These are phyloP conservation scores for Psilocybe sp. DNA, from an alignment of 768 basidiomycete species.

Conservation along the genomic window DNA sequence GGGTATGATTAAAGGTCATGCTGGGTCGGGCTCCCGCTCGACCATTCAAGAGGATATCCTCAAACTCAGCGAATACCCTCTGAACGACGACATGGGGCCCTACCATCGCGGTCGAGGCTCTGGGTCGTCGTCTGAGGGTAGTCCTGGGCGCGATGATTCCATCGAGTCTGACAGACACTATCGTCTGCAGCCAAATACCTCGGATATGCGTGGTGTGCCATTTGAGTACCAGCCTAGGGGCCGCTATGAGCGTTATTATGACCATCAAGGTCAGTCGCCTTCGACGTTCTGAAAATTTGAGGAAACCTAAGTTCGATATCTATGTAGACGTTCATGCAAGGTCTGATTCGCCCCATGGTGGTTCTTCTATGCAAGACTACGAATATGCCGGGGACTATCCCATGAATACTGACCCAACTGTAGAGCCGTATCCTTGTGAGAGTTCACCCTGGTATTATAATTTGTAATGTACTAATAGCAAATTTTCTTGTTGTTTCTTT, in stretches of 20 bases:
- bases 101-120: constrained; percentile 27
- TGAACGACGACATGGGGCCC: constrained; percentile 23
- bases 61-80: constrained; percentile 38
- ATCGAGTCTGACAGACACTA: constrained; percentile 20
- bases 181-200: constrained; percentile 16
- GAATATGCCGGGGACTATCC: too few relatives aligned
- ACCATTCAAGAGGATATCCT: constrained; percentile 56
- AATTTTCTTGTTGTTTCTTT: constrained; percentile 20
- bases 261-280: too few relatives aligned
- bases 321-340: too few relatives aligned
- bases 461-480: constrained; percentile 16
- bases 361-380: too few relatives aligned
- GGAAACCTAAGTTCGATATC: too few relatives aligned
- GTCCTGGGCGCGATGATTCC: constrained; percentile 25
- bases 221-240: too few relatives aligned
- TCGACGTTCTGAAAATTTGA: too few relatives aligned
- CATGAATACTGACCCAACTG: too few relatives aligned
- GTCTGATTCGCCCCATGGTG: too few relatives aligned
- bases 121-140: constrained; percentile 28
- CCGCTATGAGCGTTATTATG: too few relatives aligned
- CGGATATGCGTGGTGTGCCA: constrained; percentile 2
- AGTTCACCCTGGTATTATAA: constrained; percentile 8
- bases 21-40: constrained; percentile 61
- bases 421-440: too few relatives aligned
- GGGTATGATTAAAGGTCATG: constrained; percentile 89